Evolutionary conservation across 1,284 basidiomycete genomes (phyloP).

Genomic region (Leccinum proximum): DNA sequence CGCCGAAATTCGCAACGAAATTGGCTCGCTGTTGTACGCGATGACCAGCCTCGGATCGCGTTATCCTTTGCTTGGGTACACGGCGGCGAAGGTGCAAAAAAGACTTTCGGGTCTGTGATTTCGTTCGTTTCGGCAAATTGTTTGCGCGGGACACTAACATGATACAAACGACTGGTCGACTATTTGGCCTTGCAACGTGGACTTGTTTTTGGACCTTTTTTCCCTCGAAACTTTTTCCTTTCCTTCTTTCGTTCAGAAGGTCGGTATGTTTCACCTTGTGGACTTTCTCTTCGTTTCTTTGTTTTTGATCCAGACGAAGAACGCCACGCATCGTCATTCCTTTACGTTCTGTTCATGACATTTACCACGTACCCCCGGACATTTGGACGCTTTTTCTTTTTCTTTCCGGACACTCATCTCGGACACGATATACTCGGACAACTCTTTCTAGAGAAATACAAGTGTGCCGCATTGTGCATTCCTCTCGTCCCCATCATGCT

Average conservation of each 20-base stretch:
- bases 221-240: background rate
- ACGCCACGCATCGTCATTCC: background rate
- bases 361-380: background rate
- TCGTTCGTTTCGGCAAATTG: background rate
- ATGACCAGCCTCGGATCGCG: conserved; percentile 56
- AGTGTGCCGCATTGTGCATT: too few relatives aligned
- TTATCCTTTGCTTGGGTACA: conserved; percentile 59
- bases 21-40: conserved; percentile 56
- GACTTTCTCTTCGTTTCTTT: background rate
- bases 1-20: conserved; percentile 55
- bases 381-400: background rate
- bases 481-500: too few relatives aligned
- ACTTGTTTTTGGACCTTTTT: conserved; percentile 13
- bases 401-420: background rate
- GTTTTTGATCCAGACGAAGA: background rate
- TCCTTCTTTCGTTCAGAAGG: background rate
- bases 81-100: conserved; percentile 41
- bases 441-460: background rate
- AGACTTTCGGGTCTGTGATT: conserved; percentile 37
- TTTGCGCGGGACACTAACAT: background rate
- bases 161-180: background rate
- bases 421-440: background rate
- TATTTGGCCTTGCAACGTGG: conserved; percentile 7
- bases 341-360: background rate
- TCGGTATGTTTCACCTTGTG: background rate